Evolutionary conservation across 75 land plant species (phyloP).

Genomic region (Azolla pinnata): DNA sequence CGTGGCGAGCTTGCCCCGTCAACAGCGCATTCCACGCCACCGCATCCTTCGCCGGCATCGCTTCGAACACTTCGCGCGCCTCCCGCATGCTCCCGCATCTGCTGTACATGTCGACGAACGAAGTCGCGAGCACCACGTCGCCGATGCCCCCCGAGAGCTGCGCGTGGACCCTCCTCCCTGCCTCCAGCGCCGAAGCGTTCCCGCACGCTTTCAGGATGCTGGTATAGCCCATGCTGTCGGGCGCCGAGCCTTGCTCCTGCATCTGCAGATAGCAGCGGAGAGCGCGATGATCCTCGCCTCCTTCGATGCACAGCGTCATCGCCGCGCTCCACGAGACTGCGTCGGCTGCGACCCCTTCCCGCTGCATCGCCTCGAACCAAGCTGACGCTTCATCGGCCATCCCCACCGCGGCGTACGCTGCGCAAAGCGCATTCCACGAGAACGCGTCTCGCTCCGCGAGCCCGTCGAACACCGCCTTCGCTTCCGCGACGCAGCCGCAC

Average conservation of each 20-base stretch:
- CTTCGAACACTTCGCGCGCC: neutral
- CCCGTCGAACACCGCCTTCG: too few relatives aligned
- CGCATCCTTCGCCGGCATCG: neutral
- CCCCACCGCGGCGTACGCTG: slow-evolving; percentile 17
- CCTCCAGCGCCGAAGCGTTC: neutral
- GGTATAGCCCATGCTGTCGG: too few relatives aligned
- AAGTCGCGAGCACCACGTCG: too few relatives aligned
- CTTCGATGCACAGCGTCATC: neutral
- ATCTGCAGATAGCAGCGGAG: slow-evolving; percentile 34
- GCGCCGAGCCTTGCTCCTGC: slow-evolving; percentile 18
- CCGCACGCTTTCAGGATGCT: too few relatives aligned
- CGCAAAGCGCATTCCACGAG: slow-evolving; percentile 36
- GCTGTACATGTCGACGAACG: slow-evolving; percentile 13
- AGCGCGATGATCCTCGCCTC: neutral
- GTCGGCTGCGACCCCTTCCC: slow-evolving; percentile 12
- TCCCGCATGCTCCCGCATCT: neutral
- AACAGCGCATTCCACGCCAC: slow-evolving; percentile 15
- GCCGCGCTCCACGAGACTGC: neutral
- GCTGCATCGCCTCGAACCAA: slow-evolving; percentile 12
- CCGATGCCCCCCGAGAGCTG: slow-evolving; percentile 7
- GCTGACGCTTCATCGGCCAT: slow-evolving; percentile 15
- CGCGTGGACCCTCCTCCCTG: slow-evolving; percentile 11
- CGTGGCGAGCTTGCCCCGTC: slow-evolving; percentile 8
- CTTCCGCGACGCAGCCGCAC: too few relatives aligned
- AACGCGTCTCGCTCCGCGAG: slow-evolving; percentile 29